These are phyloP conservation scores for Paramecium tetraurelia DNA, from an alignment of 73 alveolate species.

Conservation along the genomic window DNA sequence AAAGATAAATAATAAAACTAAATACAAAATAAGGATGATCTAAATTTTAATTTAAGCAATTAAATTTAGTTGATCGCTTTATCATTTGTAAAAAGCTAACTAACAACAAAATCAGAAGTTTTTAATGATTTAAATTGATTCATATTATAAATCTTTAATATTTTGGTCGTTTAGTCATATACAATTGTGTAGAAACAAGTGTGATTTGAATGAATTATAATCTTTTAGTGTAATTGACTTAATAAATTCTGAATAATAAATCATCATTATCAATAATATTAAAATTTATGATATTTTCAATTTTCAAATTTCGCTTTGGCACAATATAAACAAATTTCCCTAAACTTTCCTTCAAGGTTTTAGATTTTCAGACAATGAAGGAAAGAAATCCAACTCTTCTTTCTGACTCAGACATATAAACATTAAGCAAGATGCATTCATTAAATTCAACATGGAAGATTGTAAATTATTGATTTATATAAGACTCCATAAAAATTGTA, in stretches of 20 bases:
- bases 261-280: not conserved
- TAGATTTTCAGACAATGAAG: conserved; percentile 2
- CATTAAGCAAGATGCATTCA: not conserved
- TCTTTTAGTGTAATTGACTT: not conserved
- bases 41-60: not conserved
- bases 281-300: not conserved
- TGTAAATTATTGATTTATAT: not conserved
- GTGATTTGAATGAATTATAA: not conserved
- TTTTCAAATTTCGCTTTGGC: not conserved
- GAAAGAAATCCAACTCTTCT: not conserved
- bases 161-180: too few relatives aligned
- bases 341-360: not conserved
- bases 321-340: not conserved
- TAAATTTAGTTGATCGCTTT: not conserved
- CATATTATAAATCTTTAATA: too few relatives aligned
- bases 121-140: not conserved
- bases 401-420: not conserved
- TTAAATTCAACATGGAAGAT: not conserved
- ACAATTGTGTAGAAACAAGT: too few relatives aligned
- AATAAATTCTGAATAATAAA: not conserved
- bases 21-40: not conserved
- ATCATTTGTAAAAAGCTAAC: not conserved
- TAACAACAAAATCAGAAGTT: not conserved
- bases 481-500: not conserved
- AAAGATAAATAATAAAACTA: not conserved